These are phyloP conservation scores for Scutellaria galericulata DNA, from an alignment of 257 asterid species.

Conservation along the genomic window DNA sequence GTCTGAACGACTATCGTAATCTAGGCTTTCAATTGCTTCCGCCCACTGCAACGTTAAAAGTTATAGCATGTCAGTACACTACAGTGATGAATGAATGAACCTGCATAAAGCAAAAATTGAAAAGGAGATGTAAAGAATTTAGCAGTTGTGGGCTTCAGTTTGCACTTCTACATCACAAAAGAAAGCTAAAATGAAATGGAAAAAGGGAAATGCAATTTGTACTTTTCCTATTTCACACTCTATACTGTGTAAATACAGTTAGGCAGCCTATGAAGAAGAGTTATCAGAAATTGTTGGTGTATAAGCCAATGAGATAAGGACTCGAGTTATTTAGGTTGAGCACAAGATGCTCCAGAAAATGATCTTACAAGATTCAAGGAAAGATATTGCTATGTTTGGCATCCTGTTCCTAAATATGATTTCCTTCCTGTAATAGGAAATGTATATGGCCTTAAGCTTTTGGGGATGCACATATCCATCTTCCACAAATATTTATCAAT, in stretches of 20 bases:
- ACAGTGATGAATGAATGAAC: slow-evolving; percentile 18
- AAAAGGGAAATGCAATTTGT: not conserved
- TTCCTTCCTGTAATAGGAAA: too few relatives aligned
- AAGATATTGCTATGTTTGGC: too few relatives aligned
- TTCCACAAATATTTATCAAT: too few relatives aligned
- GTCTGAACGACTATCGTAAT: slow-evolving; percentile 86
- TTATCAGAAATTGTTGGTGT: not conserved
- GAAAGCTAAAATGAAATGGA: slow-evolving; percentile 9
- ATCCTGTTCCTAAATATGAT: too few relatives aligned
- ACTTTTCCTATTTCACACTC: slow-evolving; percentile 19
- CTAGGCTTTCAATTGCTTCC: slow-evolving; percentile 88
- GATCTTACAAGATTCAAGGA: too few relatives aligned
- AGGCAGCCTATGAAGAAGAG: not conserved
- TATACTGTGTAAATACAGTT: slow-evolving; percentile 11
- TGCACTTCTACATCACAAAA: slow-evolving; percentile 6
- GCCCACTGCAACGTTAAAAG: slow-evolving; percentile 80
- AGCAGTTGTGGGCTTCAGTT: slow-evolving; percentile 10
- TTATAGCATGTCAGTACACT: slow-evolving; percentile 23
- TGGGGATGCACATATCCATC: too few relatives aligned
- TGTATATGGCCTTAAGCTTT: too few relatives aligned
- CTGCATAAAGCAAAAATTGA: slow-evolving; percentile 20
- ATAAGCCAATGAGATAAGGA: not conserved
- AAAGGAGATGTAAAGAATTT: slow-evolving; percentile 25
- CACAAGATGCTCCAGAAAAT: too few relatives aligned
- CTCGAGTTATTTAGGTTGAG: not conserved